Percentiles rank a stretch among this genome's conserved stretches.
phyloP scores from a whole-genome alignment of 345 rosid genomes.

The Barbarea vulgaris region DNA sequence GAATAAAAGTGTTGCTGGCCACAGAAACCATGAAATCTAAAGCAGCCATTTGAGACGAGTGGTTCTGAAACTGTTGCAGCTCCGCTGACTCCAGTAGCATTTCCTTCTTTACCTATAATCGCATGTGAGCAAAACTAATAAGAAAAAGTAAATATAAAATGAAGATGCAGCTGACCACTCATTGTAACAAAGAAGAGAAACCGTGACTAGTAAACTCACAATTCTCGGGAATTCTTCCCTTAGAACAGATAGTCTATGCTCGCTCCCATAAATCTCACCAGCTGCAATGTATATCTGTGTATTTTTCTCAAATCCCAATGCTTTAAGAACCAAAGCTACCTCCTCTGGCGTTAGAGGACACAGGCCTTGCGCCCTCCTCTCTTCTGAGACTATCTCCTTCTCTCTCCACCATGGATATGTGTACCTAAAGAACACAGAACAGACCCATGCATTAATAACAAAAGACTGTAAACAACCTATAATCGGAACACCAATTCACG shows the following conservation, averaged over 20 bases:
- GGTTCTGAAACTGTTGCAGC: conserved; percentile 85
- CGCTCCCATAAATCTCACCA: conserved; percentile 94
- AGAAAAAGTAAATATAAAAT: conserved; percentile 3
- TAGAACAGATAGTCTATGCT: conserved; percentile 71
- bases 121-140: conserved; percentile 31
- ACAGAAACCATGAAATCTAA: conserved; percentile 91
- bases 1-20: conserved; percentile 88
- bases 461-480: background rate
- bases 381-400: conserved; percentile 86
- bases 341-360: conserved; percentile 99
- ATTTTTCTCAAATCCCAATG: conserved; percentile 68
- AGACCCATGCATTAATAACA: conserved; percentile 12
- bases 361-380: conserved; percentile 80
- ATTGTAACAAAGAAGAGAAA: conserved; percentile 6
- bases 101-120: conserved; percentile 86
- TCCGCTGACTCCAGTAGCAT: conserved; percentile 71
- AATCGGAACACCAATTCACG: background rate
- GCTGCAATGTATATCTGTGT: conserved; percentile 94
- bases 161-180: background rate
- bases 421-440: conserved; percentile 53
- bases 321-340: conserved; percentile 69
- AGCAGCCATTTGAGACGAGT: conserved; percentile 99
- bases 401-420: conserved; percentile 99
- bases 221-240: conserved; percentile 81
- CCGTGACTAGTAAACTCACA: conserved; percentile 54